Conservation (phyloP, 2,329 filamentous ascomycete species). For the Metarhizium brunneum region DNA sequence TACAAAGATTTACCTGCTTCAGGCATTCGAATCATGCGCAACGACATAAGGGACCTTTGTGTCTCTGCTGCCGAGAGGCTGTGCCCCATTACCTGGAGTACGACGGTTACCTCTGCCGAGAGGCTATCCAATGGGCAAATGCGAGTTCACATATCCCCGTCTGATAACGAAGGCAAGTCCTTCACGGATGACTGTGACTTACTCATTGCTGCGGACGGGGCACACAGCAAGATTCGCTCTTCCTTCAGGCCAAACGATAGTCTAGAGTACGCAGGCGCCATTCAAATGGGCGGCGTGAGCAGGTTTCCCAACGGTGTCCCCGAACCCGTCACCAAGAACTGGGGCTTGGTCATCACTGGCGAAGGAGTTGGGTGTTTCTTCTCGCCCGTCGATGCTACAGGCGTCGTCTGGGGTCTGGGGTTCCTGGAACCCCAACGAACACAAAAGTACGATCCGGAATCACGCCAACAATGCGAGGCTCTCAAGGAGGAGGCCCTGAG, state of each 20-base stretch:
- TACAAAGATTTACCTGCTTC: not conserved
- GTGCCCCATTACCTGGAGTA: too few relatives aligned
- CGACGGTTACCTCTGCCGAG: not conserved
- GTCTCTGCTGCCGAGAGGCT: not conserved
- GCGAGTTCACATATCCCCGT: too few relatives aligned
- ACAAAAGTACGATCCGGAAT: too few relatives aligned
- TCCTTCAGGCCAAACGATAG: slow-evolving; percentile 24
- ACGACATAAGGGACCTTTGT: not conserved
- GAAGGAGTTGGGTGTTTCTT: too few relatives aligned
- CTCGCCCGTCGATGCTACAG: too few relatives aligned
- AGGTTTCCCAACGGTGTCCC: slow-evolving; percentile 22
- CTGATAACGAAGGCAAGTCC: too few relatives aligned
- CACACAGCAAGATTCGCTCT: slow-evolving; percentile 25
- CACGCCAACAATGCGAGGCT: too few relatives aligned
- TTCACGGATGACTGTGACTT: slow-evolving; percentile 16
- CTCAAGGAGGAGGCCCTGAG: slow-evolving; percentile 9
- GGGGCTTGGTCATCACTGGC: slow-evolving; percentile 20
- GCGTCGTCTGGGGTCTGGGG: too few relatives aligned
- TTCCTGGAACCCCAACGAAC: too few relatives aligned
- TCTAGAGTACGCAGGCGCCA: slow-evolving; percentile 24
- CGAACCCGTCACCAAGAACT: slow-evolving; percentile 19
- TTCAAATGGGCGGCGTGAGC: slow-evolving; percentile 24
- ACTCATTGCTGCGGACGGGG: slow-evolving; percentile 31
- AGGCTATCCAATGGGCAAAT: too few relatives aligned
- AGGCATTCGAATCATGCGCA: not conserved